These are phyloP conservation scores for Populus trichocarpa DNA, from an alignment of 441 rosid species.

Conservation along the genomic window DNA sequence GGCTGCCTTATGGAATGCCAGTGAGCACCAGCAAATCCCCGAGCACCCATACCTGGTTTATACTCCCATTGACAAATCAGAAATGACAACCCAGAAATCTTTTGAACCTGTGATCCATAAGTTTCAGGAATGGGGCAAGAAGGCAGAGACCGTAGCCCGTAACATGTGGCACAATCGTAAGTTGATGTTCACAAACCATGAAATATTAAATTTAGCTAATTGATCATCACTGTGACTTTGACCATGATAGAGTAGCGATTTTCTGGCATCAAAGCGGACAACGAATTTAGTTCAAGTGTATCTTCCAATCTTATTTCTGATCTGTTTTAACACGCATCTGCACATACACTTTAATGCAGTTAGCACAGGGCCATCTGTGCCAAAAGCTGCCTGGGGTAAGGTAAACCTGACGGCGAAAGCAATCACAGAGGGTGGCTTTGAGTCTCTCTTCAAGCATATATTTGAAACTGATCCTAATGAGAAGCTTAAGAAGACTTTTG, in stretches of 20 bases:
- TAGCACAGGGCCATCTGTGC: constrained; percentile 60
- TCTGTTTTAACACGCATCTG: not conserved
- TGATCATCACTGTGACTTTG: not conserved
- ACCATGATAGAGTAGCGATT: not conserved
- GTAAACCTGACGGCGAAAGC: constrained; percentile 75
- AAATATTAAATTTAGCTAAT: not conserved
- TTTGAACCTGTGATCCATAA: constrained; percentile 62
- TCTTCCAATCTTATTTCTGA: not conserved
- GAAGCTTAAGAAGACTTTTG: constrained; percentile 66
- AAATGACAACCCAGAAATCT: constrained; percentile 46
- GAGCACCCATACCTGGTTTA: constrained; percentile 59
- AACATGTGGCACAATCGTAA: constrained; percentile 86
- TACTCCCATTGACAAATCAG: constrained; percentile 41
- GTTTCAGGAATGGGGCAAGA: constrained; percentile 33
- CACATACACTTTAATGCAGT: constrained; percentile 31
- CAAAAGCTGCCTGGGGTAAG: constrained; percentile 84
- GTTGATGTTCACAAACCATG: constrained; percentile 7
- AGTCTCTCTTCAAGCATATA: constrained; percentile 37
- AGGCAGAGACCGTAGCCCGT: constrained; percentile 56
- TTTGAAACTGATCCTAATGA: constrained; percentile 64
- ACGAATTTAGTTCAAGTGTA: not conserved
- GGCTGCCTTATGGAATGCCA: constrained; percentile 21
- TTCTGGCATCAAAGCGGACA: not conserved
- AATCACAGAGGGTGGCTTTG: constrained; percentile 44
- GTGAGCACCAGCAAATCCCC: constrained; percentile 40